Evolutionary conservation across 1,139 yeast species (phyloP), one percentile per base, ranked within the genome.

Genomic region (Candida neerlandica): DNA sequence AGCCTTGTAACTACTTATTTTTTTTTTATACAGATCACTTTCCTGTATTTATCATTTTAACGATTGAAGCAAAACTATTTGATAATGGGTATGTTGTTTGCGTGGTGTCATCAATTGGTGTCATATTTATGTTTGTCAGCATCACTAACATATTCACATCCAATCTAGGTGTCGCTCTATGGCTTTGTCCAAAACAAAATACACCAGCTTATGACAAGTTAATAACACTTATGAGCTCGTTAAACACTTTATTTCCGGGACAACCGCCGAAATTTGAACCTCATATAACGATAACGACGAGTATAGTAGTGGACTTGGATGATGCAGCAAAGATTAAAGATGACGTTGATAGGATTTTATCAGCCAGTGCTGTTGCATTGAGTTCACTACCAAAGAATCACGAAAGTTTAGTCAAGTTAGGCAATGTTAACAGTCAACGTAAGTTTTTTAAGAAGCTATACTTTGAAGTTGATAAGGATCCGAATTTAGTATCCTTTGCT

Each of bases 201-300:
- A 69, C 85, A 2, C 77, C 77, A 41, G 68, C 84, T 18, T 66
- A 79, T 58, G 89, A 85, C 51, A 82, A 84, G 46, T 65, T 88
- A 42, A 68, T 72, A 29, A 80, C 87, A 21, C 71, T 87, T 41
- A 85, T 86, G 70, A 71, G 80, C 23, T 85, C 92, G 7, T 65
- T 89, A 41, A 80, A 79, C 49, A 86, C 94, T 1, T 68, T 87
- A 21, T 86, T 88, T 60, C 89, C 89, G 14, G 87, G 84, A 44
- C 86, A 85, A 26, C 82, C 86, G 4, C 80, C 81, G 1, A 64
- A 61, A 39, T 85, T 88, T 57, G 88, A 82, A 51, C 96, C 96
- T 4, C 96, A 89, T 62, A 77, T 89, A 39, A 89, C 96, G 1
- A 76, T 89, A 34, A 82, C 92, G 2, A 78, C 90, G 27, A 78